phyloP scores from a whole-genome alignment of 106 monocot species.

The Dendrobium chrysotoxum region DNA sequence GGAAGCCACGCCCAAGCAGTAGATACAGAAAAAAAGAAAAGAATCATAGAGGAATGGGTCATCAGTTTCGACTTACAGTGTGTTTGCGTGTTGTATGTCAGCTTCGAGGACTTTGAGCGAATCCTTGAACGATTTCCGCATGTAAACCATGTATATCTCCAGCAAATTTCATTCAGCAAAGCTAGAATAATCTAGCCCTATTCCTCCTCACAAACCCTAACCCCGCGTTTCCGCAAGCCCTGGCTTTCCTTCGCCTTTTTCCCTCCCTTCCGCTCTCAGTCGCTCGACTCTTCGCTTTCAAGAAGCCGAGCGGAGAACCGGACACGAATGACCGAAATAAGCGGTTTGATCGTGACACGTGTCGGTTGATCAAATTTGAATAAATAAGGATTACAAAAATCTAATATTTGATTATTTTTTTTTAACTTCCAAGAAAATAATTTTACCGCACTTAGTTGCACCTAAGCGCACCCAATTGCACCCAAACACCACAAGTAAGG shows the following conservation, averaged over 20 bases:
- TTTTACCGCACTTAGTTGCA: no score
- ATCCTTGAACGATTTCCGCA: conserved; percentile 96
- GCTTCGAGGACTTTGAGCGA: conserved; percentile 94
- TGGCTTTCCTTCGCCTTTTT: not conserved
- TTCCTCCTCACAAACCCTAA: conserved; percentile 12
- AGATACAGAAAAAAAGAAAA: not conserved
- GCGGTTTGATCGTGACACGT: not conserved
- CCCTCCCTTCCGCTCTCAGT: not conserved
- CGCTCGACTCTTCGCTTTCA: not conserved
- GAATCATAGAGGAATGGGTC: not conserved
- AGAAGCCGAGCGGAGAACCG: not conserved
- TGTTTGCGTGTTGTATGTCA: conserved; percentile 97
- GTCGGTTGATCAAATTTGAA: not conserved
- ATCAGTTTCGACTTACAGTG: conserved; percentile 46
- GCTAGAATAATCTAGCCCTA: conserved; percentile 22
- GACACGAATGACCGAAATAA: conserved; percentile 10
- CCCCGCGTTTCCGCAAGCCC: not conserved
- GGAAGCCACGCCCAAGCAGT: not conserved
- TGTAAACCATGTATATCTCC: conserved; percentile 26
- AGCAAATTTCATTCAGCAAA: conserved; percentile 8
- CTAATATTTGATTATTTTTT: no score
- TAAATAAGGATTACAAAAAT: not conserved
- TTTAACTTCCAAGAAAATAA: no score
- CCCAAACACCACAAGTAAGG: not conserved
- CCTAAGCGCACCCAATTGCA: not conserved